Base-by-base conservation (phyloP, 1,139 yeast species). In the Blastobotrys persicus region DNA sequence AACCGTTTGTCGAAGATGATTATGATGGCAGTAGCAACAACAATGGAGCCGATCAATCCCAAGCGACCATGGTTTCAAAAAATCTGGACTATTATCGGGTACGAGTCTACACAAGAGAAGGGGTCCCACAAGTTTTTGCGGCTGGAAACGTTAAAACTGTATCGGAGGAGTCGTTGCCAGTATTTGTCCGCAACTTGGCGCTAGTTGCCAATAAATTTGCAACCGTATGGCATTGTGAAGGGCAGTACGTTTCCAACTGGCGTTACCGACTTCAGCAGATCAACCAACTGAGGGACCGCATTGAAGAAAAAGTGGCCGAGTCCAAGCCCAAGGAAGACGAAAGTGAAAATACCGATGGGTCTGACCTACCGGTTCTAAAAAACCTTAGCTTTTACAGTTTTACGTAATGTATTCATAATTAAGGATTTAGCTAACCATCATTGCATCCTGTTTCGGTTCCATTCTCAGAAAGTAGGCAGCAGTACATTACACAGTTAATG, bases 81-180 rank as follows among this genome's bases (percentile, higher is more conserved):
- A 17, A 13, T 26, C 4, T 18, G n/a, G 61, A 63, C 46, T 78
- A 72, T 57, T 85, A 72, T 65, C 78, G 76, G 57, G 88, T 87
- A 4, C 80, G 85, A 50, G 75, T 82, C 0, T 80, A 73, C 62
- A 72, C 91, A 55, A 72, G 85, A 48, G 73, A 79, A 2, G 92
- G 88, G 0, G 81, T 86, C 2, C 94, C 94, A 1, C 88, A 85
- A 2, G 75, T 86, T 2, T 81, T 86, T 62, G 83, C 94, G 0
- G 82, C 91, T 0, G 79, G 86, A 51, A 91, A 85, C 59, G 77
- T 83, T 65, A 88, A 87, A 66, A 72, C 88, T 34, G 73, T 88
- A 6, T 77, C 84, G 28, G 81, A 75, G 52, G 76, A 74, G 40
- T 78, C 79, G 38, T 67, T 88, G 44, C 77, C 95, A 0, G 68